These are phyloP conservation scores for Penicillium steckii DNA, from an alignment of 495 filamentous ascomycete genomes.

Conservation along the genomic window DNA sequence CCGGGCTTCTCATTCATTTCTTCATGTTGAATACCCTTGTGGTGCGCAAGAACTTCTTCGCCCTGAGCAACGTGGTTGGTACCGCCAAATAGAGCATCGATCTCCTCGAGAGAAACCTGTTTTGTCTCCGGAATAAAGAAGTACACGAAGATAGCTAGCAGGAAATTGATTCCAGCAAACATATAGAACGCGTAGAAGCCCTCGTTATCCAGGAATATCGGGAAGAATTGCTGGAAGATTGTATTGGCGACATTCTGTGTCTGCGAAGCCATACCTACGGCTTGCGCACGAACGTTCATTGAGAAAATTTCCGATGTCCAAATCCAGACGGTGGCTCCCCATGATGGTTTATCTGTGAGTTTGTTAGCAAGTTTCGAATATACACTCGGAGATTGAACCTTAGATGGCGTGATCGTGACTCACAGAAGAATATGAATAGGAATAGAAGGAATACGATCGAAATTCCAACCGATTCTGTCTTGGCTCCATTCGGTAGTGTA, in stretches of 20 bases:
- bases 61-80: slow-evolving; percentile 58
- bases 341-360: slow-evolving; percentile 57
- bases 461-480: slow-evolving; percentile 58
- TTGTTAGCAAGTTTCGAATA: slow-evolving; percentile 11
- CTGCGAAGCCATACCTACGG: slow-evolving; percentile 67
- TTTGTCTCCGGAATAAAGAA: slow-evolving; percentile 78
- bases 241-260: slow-evolving; percentile 65
- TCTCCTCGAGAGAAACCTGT: slow-evolving; percentile 63
- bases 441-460: slow-evolving; percentile 62
- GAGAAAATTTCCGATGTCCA: slow-evolving; percentile 65
- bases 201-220: slow-evolving; percentile 57
- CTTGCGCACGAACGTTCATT: slow-evolving; percentile 66
- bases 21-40: slow-evolving; percentile 22
- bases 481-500: slow-evolving; percentile 39
- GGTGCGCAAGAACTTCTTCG: slow-evolving; percentile 34
- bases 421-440: slow-evolving; percentile 66
- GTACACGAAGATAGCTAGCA: slow-evolving; percentile 68
- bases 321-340: slow-evolving; percentile 67
- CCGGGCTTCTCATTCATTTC: slow-evolving; percentile 26
- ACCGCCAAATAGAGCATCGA: slow-evolving; percentile 59
- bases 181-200: slow-evolving; percentile 56
- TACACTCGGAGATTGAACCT: neutral
- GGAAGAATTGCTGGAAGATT: slow-evolving; percentile 68
- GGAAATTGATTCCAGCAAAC: slow-evolving; percentile 52
- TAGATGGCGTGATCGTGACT: slow-evolving; percentile 12